These are phyloP conservation scores for Blastobotrys terrestris DNA, from an alignment of 805 yeast genomes.

Conservation along the genomic window DNA sequence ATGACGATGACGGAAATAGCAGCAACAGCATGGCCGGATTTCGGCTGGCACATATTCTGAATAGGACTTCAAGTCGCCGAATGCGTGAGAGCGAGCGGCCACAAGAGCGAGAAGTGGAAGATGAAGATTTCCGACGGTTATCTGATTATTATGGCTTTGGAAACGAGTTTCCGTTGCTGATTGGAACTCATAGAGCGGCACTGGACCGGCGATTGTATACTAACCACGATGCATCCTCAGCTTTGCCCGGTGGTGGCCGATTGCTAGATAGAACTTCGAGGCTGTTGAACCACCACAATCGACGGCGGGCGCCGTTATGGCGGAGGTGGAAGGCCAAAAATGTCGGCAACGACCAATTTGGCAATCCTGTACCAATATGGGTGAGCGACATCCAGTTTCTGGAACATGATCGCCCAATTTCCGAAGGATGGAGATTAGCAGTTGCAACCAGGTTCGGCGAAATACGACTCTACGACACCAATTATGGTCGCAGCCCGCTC, in stretches of 20 bases:
- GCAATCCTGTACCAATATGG: constrained; percentile 76
- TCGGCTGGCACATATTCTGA: neutral
- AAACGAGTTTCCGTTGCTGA: neutral
- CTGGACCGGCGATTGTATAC: neutral
- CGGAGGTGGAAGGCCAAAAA: constrained; percentile 62
- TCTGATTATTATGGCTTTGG: neutral
- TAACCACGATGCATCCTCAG: neutral
- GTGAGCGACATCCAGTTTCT: constrained; percentile 49
- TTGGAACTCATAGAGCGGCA: neutral
- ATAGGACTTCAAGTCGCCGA: neutral
- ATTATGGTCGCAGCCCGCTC: constrained; percentile 13
- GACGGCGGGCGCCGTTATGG: neutral
- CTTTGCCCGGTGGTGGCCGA: neutral
- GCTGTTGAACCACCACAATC: neutral
- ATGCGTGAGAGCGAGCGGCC: neutral
- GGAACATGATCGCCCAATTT: constrained; percentile 30
- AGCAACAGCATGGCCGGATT: neutral
- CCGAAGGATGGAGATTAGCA: constrained; percentile 45
- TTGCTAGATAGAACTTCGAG: neutral
- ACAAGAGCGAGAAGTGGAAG: neutral
- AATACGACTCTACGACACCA: constrained; percentile 61
- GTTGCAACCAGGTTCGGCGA: constrained; percentile 66
- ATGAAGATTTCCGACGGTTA: neutral
- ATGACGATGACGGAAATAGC: neutral
- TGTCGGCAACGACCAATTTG: constrained; percentile 65